These are phyloP conservation scores for Synchytrium microbalum DNA, from an alignment of 371 early-diverging fungal genomes.

Conservation along the genomic window DNA sequence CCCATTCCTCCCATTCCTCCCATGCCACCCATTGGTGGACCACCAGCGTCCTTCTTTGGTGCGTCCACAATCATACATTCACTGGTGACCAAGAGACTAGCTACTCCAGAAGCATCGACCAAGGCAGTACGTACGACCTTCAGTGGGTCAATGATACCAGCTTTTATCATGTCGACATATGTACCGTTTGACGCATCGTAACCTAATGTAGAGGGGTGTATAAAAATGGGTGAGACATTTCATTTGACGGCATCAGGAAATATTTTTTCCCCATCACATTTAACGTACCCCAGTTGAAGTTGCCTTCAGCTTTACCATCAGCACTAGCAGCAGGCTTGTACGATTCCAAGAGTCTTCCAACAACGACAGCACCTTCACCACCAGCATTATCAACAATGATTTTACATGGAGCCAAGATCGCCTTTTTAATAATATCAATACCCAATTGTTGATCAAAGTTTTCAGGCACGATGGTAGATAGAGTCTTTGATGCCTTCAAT, in stretches of 20 bases:
- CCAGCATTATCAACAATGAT: slow-evolving; percentile 96
- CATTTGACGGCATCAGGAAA: neutral
- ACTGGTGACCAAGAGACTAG: slow-evolving; percentile 89
- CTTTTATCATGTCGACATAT: slow-evolving; percentile 90
- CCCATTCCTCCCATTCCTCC: slow-evolving; percentile 28
- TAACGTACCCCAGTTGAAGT: slow-evolving; percentile 64
- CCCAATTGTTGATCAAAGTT: slow-evolving; percentile 98
- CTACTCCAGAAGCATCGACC: slow-evolving; percentile 91
- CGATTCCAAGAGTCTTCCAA: slow-evolving; percentile 82
- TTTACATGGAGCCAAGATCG: slow-evolving; percentile 84
- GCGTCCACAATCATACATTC: slow-evolving; percentile 97
- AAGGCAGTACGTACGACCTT: slow-evolving; percentile 96
- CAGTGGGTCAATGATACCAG: slow-evolving; percentile 94
- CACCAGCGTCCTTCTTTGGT: slow-evolving; percentile 59
- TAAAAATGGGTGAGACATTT: slow-evolving; percentile 2
- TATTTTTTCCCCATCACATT: neutral
- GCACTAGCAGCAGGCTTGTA: slow-evolving; percentile 28
- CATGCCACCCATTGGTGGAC: slow-evolving; percentile 37
- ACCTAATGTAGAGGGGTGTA: too few species aligned
- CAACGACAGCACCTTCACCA: slow-evolving; percentile 91
- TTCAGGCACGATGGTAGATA: slow-evolving; percentile 67
- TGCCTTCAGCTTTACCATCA: slow-evolving; percentile 31
- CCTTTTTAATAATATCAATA: slow-evolving; percentile 87
- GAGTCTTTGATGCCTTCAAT: slow-evolving; percentile 78
- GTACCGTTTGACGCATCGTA: slow-evolving; percentile 87